Conservation (phyloP, 371 early-diverging fungal species). For the Choanephora cucurbitarum region DNA sequence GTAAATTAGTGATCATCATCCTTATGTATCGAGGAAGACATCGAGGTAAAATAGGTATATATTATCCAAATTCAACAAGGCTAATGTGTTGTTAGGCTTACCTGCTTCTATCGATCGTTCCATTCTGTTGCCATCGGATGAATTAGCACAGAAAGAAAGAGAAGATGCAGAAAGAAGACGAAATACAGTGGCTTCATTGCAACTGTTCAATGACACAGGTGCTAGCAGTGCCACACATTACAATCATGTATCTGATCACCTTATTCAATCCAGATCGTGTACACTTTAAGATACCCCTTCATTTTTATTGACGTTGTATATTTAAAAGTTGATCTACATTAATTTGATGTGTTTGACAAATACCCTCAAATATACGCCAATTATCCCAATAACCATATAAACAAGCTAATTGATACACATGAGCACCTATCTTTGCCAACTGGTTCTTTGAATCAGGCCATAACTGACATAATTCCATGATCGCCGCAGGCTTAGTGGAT, state of each 20-base stretch:
- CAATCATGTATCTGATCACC: constrained; percentile 4
- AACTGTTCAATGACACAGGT: constrained; percentile 4
- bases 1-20: constrained; percentile 40
- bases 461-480: constrained; percentile 33
- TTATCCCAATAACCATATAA: constrained; percentile 49
- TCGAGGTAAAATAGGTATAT: too few relatives aligned
- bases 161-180: constrained; percentile 31
- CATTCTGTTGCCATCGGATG: constrained; percentile 44
- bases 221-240: constrained; percentile 9
- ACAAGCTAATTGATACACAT: constrained; percentile 31
- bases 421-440: constrained; percentile 19
- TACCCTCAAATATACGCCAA: constrained; percentile 44
- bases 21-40: constrained; percentile 51
- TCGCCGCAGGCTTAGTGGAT: constrained; percentile 25
- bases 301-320: not conserved
- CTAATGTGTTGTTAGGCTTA: constrained; percentile 36
- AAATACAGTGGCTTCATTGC: constrained; percentile 18
- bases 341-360: constrained; percentile 39
- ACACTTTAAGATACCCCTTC: constrained; percentile 15
- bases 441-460: constrained; percentile 25
- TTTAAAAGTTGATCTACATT: constrained; percentile 24
- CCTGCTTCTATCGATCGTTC: constrained; percentile 53
- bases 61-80: too few relatives aligned
- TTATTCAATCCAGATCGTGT: constrained; percentile 27
- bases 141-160: constrained; percentile 32